phyloP scores from a whole-genome alignment of 495 filamentous ascomycete species.

The Haplographium delicatum region DNA sequence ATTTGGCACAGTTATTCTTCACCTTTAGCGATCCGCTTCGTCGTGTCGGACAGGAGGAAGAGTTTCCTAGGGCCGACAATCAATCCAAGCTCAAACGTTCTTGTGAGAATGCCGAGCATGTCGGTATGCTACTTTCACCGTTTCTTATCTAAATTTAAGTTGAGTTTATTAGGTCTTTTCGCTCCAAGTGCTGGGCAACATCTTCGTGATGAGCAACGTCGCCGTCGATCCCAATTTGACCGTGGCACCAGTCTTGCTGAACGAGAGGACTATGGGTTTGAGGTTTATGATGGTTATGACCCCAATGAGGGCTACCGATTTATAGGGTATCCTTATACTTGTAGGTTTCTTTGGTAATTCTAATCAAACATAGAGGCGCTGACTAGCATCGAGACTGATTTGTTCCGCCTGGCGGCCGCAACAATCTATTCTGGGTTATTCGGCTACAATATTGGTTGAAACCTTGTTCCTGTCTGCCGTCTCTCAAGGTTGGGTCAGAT shows the following conservation, averaged over 20 bases:
- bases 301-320: background rate
- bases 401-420: too few relatives aligned
- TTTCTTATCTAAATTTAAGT: too few relatives aligned
- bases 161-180: constrained; percentile 65
- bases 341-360: too few relatives aligned
- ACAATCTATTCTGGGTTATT: too few relatives aligned
- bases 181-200: constrained; percentile 68
- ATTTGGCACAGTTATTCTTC: constrained; percentile 27
- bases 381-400: too few relatives aligned
- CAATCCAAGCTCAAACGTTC: constrained; percentile 78
- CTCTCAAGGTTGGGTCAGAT: background rate
- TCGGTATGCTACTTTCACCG: too few relatives aligned
- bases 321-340: background rate
- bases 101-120: constrained; percentile 78
- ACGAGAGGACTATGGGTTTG: constrained; percentile 54
- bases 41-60: constrained; percentile 52
- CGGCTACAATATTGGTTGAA: background rate
- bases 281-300: constrained; percentile 17
- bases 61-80: constrained; percentile 75
- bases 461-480: background rate
- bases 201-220: constrained; percentile 68
- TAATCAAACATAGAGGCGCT: too few relatives aligned
- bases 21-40: constrained; percentile 9
- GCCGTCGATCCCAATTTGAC: constrained; percentile 71
- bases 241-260: constrained; percentile 55